Base-by-base conservation (phyloP, 2,329 filamentous ascomycete species). In the Aulographum hederae region DNA sequence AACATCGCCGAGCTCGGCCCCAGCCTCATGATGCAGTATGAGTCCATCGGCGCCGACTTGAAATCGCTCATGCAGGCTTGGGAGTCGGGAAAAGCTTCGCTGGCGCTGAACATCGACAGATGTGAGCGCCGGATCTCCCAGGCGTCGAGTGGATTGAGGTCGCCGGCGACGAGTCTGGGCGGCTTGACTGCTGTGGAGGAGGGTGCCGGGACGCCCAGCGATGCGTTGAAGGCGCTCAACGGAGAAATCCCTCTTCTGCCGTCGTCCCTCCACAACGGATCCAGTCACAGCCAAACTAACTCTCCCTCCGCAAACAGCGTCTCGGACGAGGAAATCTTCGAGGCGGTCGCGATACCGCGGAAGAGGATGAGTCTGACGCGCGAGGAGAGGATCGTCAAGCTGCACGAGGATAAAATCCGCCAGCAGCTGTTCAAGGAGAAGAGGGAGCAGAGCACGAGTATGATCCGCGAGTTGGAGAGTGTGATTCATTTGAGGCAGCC, bases 391-490 rank as follows among this genome's bases (percentile, higher is more conserved):
- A 78, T 95, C 43, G 64, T 66, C 27, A 86, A 78, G 53, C 84
- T 94, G 61, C 77, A 78, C 43, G 85, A 93, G 47, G 86, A 95
- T 28, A 69, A 86, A 35, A 73, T 73, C 33, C 70, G 69, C 39
- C 78, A 80, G 47, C 76, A 78, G 14, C 63, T 71, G 26, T 60
- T 73, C 26, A 70, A 73, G 34, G 79, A 85, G 43, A 77, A 78
- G 46, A 61, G 72, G 28, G 82, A 94, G 38, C 78, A 81, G 8
- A 91, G 73, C 39, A 79, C 74, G 27, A 81, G 78, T 43, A 93
- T 98, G 81, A 66, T 98, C 39, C 74, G 78, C 39, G 89, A 98
- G 56, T 63, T 98, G 36, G 82, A 94, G 58, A 86, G 80, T 38
- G 73, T 98, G 37, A 91, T 95, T 8, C n/a, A n/a, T n/a, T n/a